These are phyloP conservation scores for Bretziella fagacearum DNA, from an alignment of 2,329 filamentous ascomycete species.

Conservation along the genomic window DNA sequence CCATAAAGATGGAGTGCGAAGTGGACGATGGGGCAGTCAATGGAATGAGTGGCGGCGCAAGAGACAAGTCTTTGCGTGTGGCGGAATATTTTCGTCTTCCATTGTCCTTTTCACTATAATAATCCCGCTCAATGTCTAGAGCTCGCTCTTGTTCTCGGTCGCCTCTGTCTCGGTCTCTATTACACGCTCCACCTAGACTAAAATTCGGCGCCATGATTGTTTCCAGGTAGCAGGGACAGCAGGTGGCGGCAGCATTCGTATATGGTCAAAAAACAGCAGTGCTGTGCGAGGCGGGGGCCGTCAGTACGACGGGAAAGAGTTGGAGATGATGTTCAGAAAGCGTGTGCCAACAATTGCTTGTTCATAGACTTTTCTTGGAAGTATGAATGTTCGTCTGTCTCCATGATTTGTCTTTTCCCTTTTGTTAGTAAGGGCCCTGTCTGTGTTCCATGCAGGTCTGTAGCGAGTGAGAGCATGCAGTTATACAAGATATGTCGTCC, in stretches of 20 bases:
- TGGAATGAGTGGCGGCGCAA: background rate
- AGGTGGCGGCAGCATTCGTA: background rate
- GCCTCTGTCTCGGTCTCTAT: background rate
- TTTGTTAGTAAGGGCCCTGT: too few species aligned
- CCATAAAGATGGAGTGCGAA: background rate
- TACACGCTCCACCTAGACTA: background rate
- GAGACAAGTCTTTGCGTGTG: background rate
- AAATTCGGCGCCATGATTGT: background rate
- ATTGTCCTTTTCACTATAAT: background rate
- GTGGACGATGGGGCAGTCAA: background rate
- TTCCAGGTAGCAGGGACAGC: background rate
- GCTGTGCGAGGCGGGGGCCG: background rate
- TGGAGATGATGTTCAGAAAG: background rate
- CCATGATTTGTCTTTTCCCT: too few species aligned
- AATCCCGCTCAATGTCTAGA: constrained; percentile 1
- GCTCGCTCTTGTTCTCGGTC: background rate
- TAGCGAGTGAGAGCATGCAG: too few species aligned
- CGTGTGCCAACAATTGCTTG: too few species aligned
- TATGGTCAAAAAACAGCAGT: background rate
- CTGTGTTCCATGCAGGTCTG: too few species aligned
- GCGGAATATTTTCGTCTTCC: constrained; percentile 2
- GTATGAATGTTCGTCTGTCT: too few species aligned
- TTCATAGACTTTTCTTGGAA: too few species aligned
- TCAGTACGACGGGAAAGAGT: background rate
- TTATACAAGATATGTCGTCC: too few species aligned